Evolutionary conservation across 2,329 filamentous ascomycete species (phyloP).

Genomic region (Falciphora oryzae): DNA sequence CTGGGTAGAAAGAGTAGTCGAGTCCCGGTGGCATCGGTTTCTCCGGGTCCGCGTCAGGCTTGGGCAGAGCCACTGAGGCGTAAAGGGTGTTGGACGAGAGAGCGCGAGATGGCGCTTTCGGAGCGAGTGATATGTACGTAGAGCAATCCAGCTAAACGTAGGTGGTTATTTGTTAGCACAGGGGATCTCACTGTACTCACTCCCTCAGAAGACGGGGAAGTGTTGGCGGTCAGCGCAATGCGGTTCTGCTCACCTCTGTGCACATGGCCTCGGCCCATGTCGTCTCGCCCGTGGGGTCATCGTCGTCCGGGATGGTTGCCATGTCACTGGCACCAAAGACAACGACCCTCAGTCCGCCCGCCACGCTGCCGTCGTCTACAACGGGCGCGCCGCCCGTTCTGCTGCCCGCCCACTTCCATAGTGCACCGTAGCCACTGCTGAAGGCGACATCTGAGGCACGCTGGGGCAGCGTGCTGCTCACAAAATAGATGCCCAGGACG

Average conservation of each 20-base stretch:
- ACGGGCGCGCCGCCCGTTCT: constrained; percentile 7
- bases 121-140: constrained; percentile 40
- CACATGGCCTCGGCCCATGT: constrained; percentile 46
- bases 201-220: no score
- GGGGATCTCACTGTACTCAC: background rate
- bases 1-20: constrained; percentile 37
- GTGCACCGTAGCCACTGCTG: constrained; percentile 14
- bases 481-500: constrained; percentile 18
- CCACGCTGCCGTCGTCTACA: constrained; percentile 12
- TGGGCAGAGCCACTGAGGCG: constrained; percentile 35
- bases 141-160: constrained; percentile 37
- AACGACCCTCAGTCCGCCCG: constrained; percentile 39
- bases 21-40: constrained; percentile 28
- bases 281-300: constrained; percentile 17
- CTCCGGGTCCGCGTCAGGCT: constrained; percentile 26
- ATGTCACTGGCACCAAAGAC: constrained; percentile 47
- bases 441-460: constrained; percentile 17
- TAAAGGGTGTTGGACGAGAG: constrained; percentile 52
- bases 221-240: no score
- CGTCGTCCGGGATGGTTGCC: constrained; percentile 28
- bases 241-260: constrained; percentile 32
- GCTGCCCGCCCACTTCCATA: constrained; percentile 15
- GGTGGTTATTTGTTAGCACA: background rate
- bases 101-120: constrained; percentile 26
- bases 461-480: constrained; percentile 18